phyloP scores from a whole-genome alignment of 306 rosid genomes.

The Vicia villosa region DNA sequence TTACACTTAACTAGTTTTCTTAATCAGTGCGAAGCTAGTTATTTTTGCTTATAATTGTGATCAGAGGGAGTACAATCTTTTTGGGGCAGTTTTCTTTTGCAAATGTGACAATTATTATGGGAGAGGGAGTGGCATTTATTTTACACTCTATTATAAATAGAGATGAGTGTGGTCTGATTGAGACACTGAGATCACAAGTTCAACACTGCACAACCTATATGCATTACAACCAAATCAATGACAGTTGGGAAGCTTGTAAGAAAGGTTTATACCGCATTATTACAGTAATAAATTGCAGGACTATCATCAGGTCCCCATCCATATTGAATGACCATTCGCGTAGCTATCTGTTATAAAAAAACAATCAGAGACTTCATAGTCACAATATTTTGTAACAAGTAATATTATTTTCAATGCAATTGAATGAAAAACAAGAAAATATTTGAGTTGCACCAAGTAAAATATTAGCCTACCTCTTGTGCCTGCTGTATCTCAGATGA shows the following conservation, averaged over 20 bases:
- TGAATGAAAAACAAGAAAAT: conserved; percentile 33
- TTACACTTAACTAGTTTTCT: too few relatives aligned
- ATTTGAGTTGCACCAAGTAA: conserved; percentile 28
- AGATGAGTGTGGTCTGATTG: neutral
- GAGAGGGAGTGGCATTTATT: neutral
- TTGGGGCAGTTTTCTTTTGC: too few relatives aligned
- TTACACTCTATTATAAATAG: neutral
- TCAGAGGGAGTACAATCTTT: too few relatives aligned
- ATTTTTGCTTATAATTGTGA: too few relatives aligned
- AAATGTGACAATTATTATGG: too few relatives aligned
- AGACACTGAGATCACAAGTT: neutral
- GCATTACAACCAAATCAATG: conserved; percentile 20
- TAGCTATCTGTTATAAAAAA: conserved; percentile 74
- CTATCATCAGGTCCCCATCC: conserved; percentile 99
- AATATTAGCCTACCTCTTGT: conserved; percentile 73
- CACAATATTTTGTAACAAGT: neutral
- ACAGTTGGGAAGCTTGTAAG: conserved; percentile 35
- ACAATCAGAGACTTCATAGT: conserved; percentile 27
- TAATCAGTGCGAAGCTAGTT: too few relatives aligned
- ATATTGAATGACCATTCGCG: conserved; percentile 93
- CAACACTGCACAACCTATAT: conserved; percentile 19
- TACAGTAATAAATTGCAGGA: conserved; percentile 86
- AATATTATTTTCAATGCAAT: conserved; percentile 20
- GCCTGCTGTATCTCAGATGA: conserved; percentile 81
- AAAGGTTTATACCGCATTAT: conserved; percentile 72